These are phyloP conservation scores for Verticillium isaacii DNA, from an alignment of 2,329 filamentous ascomycete species.

Conservation along the genomic window DNA sequence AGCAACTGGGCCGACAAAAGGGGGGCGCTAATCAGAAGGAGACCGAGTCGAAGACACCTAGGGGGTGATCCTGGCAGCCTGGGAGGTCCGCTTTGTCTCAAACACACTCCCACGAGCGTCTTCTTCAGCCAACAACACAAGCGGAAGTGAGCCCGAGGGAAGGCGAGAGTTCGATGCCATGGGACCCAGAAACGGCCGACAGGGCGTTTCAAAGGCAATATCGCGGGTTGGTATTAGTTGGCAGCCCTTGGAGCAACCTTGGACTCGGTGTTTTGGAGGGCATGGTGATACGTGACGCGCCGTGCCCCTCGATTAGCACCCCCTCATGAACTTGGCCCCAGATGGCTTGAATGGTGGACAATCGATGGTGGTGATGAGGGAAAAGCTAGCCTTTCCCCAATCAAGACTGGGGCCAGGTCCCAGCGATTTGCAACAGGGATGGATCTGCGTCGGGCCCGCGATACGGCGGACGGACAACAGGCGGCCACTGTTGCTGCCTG, in stretches of 20 bases:
- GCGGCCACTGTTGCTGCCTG: background rate
- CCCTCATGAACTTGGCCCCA: background rate
- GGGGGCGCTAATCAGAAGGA: background rate
- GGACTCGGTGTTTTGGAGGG: background rate
- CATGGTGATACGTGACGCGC: background rate
- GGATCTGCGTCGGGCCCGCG: background rate
- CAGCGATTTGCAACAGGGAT: background rate
- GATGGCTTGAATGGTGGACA: background rate
- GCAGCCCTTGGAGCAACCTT: background rate
- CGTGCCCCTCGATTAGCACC: background rate
- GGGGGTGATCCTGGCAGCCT: background rate
- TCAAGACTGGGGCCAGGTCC: background rate
- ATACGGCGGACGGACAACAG: background rate
- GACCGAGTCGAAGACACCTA: background rate
- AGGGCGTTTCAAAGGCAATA: background rate
- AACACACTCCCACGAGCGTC: background rate
- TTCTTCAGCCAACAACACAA: background rate
- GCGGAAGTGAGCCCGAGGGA: background rate
- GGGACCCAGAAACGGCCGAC: background rate
- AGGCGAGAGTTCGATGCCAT: background rate
- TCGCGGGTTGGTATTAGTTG: background rate
- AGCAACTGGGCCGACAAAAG: background rate
- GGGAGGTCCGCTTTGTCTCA: background rate
- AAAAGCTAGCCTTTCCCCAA: background rate
- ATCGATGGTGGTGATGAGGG: background rate